Evolutionary conservation across 2,329 filamentous ascomycete genomes (phyloP).

Genomic region (Penicillium brasilianum): DNA sequence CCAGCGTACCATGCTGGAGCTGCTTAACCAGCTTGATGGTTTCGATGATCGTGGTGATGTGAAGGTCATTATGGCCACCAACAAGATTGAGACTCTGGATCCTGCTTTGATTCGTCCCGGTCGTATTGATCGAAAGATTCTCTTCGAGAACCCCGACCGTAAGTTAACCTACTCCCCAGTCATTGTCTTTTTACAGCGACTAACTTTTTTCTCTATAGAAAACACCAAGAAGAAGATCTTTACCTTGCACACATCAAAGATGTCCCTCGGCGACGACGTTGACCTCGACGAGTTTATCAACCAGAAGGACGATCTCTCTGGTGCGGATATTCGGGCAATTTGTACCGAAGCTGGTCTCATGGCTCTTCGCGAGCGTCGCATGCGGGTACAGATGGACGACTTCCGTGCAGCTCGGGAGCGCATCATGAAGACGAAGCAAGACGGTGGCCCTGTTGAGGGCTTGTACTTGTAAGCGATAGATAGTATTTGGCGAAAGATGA

Average conservation of each 20-base stretch:
- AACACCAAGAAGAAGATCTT: constrained; percentile 99
- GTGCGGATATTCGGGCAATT: constrained; percentile 98
- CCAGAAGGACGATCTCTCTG: constrained; percentile 96
- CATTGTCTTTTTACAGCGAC: constrained; percentile 2
- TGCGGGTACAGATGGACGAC: constrained; percentile 99
- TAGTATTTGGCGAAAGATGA: constrained; percentile 13
- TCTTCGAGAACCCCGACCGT: constrained; percentile 74
- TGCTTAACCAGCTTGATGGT: constrained; percentile 96
- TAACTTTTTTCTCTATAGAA: constrained; percentile 55
- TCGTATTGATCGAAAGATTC: constrained; percentile 97
- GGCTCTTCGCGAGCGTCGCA: constrained; percentile 90
- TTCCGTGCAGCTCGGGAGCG: constrained; percentile 91
- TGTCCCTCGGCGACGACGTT: constrained; percentile 95
- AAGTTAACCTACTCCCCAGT: constrained; percentile 40
- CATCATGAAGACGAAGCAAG: constrained; percentile 97
- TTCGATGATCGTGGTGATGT: constrained; percentile 99
- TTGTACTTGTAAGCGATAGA: constrained; percentile 80
- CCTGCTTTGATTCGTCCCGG: constrained; percentile 94
- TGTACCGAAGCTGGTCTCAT: constrained; percentile 96
- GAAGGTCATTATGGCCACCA: constrained; percentile 99
- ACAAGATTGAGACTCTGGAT: constrained; percentile 98
- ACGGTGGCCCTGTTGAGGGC: constrained; percentile 90
- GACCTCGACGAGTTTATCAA: constrained; percentile 98
- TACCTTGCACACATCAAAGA: constrained; percentile 96
- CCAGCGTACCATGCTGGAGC: constrained; percentile 96